Percentiles rank a stretch among this genome's conserved stretches.
Evolutionary conservation across 2,329 filamentous ascomycete genomes (phyloP).

Genomic region (Onygenales sp.): DNA sequence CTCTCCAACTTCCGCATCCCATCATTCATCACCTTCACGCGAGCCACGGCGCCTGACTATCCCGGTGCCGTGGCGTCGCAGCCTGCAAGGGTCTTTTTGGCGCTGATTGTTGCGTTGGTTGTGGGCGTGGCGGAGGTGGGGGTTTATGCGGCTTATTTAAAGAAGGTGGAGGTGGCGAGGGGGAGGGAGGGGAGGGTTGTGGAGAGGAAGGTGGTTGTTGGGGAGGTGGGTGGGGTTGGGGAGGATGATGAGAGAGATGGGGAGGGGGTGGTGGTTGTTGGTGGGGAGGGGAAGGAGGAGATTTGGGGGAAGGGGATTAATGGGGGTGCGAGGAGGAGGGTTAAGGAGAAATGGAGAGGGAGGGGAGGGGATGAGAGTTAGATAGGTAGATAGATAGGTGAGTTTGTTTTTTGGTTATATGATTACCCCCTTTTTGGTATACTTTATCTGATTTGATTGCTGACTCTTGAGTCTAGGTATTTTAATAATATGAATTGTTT

Average conservation of each 20-base stretch:
- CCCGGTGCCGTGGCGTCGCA: constrained; percentile 17
- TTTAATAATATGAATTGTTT: constrained; percentile 2
- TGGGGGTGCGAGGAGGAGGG: constrained; percentile 30
- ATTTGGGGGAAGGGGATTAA: constrained; percentile 34
- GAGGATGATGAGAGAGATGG: background rate
- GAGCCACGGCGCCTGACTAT: constrained; percentile 10
- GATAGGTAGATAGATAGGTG: background rate
- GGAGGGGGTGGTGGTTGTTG: background rate
- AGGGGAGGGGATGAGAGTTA: constrained; percentile 11
- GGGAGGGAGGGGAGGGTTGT: constrained; percentile 26
- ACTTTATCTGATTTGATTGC: background rate
- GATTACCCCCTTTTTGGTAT: background rate
- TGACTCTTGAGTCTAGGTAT: background rate
- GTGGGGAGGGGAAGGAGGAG: constrained; percentile 17
- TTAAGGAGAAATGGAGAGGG: constrained; percentile 30
- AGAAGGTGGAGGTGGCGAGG: constrained; percentile 32
- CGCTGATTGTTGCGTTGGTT: constrained; percentile 29
- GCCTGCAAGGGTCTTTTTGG: constrained; percentile 30
- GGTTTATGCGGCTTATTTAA: constrained; percentile 38
- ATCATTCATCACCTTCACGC: constrained; percentile 14
- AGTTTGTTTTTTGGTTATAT: constrained; percentile 8
- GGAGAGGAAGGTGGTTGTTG: constrained; percentile 28
- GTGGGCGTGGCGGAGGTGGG: constrained; percentile 39
- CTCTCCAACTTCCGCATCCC: constrained; percentile 29
- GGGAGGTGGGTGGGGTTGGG: constrained; percentile 10